Conservation (phyloP, 805 yeast genomes). For the Candida pini region DNA sequence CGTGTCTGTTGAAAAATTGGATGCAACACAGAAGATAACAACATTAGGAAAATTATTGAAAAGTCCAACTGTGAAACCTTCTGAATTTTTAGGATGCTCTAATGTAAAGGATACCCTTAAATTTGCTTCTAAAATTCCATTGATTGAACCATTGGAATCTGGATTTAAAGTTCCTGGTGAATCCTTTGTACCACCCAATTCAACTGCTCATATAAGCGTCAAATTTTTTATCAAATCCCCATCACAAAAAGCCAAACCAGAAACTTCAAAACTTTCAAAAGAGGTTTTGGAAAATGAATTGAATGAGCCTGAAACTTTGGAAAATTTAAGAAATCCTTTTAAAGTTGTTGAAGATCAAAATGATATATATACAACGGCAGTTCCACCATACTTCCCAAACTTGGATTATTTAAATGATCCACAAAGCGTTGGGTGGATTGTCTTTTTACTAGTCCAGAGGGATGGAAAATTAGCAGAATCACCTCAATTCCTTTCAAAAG, state of each 20-base stretch:
- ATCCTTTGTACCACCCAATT: conserved; percentile 57
- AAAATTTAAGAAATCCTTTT: conserved; percentile 66
- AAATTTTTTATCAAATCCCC: conserved; percentile 76
- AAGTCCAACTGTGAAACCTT: conserved; percentile 48
- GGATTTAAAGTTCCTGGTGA: conserved; percentile 88
- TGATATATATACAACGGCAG: conserved; percentile 48
- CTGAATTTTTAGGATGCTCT: conserved; percentile 49
- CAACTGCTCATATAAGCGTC: conserved; percentile 68
- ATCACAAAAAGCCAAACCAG: conserved; percentile 52
- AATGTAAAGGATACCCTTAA: conserved; percentile 38
- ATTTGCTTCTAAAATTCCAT: conserved; percentile 64
- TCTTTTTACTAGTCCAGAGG: conserved; percentile 61
- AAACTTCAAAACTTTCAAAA: conserved; percentile 33
- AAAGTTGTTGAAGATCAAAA: conserved; percentile 64
- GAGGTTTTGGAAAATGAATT: conserved; percentile 30
- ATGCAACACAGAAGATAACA: conserved; percentile 43
- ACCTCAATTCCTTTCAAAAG: conserved; percentile 47
- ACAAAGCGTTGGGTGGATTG: conserved; percentile 50
- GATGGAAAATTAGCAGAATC: conserved; percentile 77
- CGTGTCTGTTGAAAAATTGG: conserved; percentile 46
- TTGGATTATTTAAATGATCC: conserved; percentile 26
- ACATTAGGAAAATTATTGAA: conserved; percentile 69
- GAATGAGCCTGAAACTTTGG: conserved; percentile 57
- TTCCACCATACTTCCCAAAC: conserved; percentile 74
- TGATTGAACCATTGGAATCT: conserved; percentile 60